phyloP scores from a whole-genome alignment of 1,284 basidiomycete species.

The Lignosus rhinocerotis region DNA sequence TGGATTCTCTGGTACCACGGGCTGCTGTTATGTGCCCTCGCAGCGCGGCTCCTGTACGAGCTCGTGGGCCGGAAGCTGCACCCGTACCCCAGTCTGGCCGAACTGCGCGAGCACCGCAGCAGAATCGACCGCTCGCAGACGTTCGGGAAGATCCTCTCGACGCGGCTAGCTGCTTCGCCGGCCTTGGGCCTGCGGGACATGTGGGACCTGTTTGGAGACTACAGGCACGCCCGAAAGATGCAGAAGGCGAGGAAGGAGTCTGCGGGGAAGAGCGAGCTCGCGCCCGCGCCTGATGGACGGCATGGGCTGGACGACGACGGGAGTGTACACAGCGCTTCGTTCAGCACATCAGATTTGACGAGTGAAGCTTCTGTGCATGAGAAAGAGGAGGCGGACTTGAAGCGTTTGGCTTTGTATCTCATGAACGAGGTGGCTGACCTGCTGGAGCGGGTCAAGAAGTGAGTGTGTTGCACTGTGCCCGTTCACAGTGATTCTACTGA shows the following conservation, averaged over 20 bases:
- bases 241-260: constrained; percentile 25
- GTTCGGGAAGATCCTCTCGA: constrained; percentile 52
- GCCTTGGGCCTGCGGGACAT: constrained; percentile 50
- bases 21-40: constrained; percentile 51
- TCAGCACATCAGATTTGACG: constrained; percentile 35
- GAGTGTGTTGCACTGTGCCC: constrained; percentile 30
- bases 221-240: constrained; percentile 31
- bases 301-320: constrained; percentile 8
- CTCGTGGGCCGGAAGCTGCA: constrained; percentile 51
- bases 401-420: constrained; percentile 41
- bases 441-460: constrained; percentile 72
- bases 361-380: constrained; percentile 27
- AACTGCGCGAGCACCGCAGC: constrained; percentile 51
- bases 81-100: constrained; percentile 54
- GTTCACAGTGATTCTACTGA: not conserved
- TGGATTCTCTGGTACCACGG: constrained; percentile 67
- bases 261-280: constrained; percentile 1
- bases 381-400: constrained; percentile 44
- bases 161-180: constrained; percentile 46
- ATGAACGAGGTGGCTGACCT: constrained; percentile 56
- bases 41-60: constrained; percentile 48
- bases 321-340: constrained; percentile 12
- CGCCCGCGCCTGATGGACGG: not conserved
- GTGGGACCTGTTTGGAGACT: constrained; percentile 50
- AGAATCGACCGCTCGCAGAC: constrained; percentile 49